Evolutionary conservation across 495 filamentous ascomycete species (phyloP).

Genomic region (Pyrenula aspistea): DNA sequence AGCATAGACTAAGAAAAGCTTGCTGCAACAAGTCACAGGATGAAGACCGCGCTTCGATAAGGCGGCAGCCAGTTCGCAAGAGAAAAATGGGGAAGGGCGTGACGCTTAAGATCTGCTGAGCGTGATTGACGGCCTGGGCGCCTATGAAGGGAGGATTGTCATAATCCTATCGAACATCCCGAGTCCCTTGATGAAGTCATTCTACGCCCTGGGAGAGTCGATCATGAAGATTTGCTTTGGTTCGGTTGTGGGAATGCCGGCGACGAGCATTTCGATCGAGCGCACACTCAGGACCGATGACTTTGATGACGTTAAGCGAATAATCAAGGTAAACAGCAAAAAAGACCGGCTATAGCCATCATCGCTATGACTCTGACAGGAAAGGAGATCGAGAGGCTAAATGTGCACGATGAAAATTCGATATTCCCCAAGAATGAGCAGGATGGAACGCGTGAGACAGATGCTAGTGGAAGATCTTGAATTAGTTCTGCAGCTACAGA

Average conservation of each 20-base stretch:
- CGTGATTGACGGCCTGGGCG: conserved; percentile 70
- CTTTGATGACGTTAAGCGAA: not conserved
- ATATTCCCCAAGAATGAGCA: too few species aligned
- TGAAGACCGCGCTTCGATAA: too few species aligned
- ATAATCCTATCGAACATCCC: conserved; percentile 78
- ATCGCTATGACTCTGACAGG: too few species aligned
- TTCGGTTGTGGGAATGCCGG: conserved; percentile 49
- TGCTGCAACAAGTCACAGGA: too few species aligned
- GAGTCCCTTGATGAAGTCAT: conserved; percentile 67
- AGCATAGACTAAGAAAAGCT: too few species aligned
- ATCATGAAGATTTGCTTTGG: conserved; percentile 61
- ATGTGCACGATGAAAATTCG: too few species aligned
- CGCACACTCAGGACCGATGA: conserved; percentile 46
- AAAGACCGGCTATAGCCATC: too few species aligned
- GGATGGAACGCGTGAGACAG: too few species aligned
- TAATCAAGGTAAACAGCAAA: too few species aligned
- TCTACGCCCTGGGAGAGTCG: conserved; percentile 65
- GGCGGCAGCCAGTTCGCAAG: conserved; percentile 1
- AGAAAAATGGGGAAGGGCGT: conserved; percentile 16
- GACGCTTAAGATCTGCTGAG: conserved; percentile 69
- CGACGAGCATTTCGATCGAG: conserved; percentile 58
- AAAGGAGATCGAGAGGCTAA: too few species aligned
- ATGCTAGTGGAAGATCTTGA: too few species aligned
- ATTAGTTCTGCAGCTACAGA: too few species aligned
- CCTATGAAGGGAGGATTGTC: conserved; percentile 62